These are phyloP conservation scores for Cochlearia excelsa DNA, from an alignment of 345 rosid genomes.

Conservation along the genomic window DNA sequence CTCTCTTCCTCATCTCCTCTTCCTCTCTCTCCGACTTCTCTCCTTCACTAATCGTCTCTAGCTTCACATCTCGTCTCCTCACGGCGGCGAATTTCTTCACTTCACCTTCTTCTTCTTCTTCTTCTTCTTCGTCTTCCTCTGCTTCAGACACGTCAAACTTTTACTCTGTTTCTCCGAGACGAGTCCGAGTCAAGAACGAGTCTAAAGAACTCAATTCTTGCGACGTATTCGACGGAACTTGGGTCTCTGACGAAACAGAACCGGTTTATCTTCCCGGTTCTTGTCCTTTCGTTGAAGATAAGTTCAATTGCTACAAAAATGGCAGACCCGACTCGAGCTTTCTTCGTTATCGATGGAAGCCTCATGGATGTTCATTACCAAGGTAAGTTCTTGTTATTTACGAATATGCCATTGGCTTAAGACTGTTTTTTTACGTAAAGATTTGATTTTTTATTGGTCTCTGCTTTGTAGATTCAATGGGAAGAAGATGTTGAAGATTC, in stretches of 20 bases:
- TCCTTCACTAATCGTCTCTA: conserved; percentile 40
- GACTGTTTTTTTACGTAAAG: neutral
- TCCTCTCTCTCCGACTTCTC: conserved; percentile 41
- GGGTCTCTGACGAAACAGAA: conserved; percentile 52
- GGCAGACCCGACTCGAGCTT: conserved; percentile 51
- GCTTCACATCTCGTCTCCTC: conserved; percentile 50
- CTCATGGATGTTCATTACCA: conserved; percentile 57
- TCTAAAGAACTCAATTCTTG: conserved; percentile 47
- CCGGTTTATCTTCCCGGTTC: conserved; percentile 56
- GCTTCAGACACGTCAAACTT: conserved; percentile 40
- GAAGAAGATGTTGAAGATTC: conserved; percentile 49
- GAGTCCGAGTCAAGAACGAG: conserved; percentile 45
- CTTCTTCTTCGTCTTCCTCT: neutral
- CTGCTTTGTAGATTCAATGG: conserved; percentile 50
- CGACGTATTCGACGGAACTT: conserved; percentile 56
- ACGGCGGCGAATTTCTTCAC: conserved; percentile 48
- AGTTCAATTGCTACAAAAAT: conserved; percentile 60
- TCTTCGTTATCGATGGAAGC: conserved; percentile 50
- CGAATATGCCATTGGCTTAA: neutral
- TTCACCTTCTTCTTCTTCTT: conserved; percentile 31
- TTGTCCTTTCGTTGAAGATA: conserved; percentile 55
- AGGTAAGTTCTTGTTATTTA: conserved; percentile 32
- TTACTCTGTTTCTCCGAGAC: conserved; percentile 39
- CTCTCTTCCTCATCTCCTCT: conserved; percentile 49
- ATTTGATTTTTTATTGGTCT: neutral